Base-by-base conservation (phyloP, 202 grass and related monocot species). In the Carex sylvatica region DNA sequence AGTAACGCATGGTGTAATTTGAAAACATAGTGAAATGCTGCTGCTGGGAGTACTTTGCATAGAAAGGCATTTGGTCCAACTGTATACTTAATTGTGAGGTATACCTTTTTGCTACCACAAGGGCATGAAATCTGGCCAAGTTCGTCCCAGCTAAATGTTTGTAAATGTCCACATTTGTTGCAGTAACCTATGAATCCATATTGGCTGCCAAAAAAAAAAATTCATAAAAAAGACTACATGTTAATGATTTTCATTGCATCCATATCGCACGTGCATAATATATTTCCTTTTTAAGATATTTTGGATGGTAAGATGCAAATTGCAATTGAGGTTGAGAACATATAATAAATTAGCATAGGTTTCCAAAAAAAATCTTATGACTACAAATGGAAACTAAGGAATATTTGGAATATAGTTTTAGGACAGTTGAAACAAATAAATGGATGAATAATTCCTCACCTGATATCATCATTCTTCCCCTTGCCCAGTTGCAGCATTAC, bases 101-200 rank as follows among this genome's bases (percentile, higher is more conserved):
- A 87, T 91, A 98, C 95, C 87, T 87, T 78, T 88, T 38, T 86
- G 49, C 82, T 75, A 78, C 87, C 84, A 87, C 91, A 98, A 18
- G 87, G 40, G 68, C 95, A 98, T 64, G 86, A 86, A 82, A 98
- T 91, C 68, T 88, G 84, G 26, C 91, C 92, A 81, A 98, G 85
- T 83, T 98, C 95, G 30, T 88, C 66, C 90, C 94, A 98, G 82
- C 84, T 84, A 91, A 89, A 95, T 83, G 86, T 91, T 82, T 87
- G 87, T 65, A 89, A 87, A 62, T 95, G 91, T 19, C 91, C 92
- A 82, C 95, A 95, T 73, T 65, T 83, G 59, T 90, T 94, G 87
- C 92, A 98, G 56, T 98, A 86, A 79, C 86, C 79, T 87, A 95
- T 86, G 83, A 98, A 98, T 80, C 92, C 87, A 88, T 98, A 98